Percentiles rank a stretch among this genome's conserved stretches.
Evolutionary conservation across 768 basidiomycete species (phyloP).

Genomic region (Epithele typhae): DNA sequence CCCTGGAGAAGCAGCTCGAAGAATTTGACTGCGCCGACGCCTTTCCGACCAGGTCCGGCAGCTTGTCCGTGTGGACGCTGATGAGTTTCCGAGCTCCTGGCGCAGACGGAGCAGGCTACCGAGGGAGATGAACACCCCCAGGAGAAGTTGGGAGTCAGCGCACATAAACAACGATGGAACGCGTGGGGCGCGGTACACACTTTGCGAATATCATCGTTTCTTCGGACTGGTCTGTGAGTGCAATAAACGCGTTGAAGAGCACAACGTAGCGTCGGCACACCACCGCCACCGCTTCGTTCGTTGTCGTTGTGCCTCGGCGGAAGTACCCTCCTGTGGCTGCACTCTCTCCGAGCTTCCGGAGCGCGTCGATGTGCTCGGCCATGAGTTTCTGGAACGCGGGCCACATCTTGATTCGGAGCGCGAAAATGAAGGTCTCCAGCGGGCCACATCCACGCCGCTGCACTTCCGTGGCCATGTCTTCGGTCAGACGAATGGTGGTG

Average conservation of each 20-base stretch:
- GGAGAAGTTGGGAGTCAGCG: too few relatives aligned
- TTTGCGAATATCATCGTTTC: constrained; percentile 97
- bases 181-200: too few relatives aligned
- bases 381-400: constrained; percentile 89
- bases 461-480: constrained; percentile 70
- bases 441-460: constrained; percentile 77
- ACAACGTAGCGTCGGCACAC: constrained; percentile 74
- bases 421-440: constrained; percentile 77
- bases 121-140: too few relatives aligned
- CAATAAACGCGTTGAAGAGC: constrained; percentile 80
- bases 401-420: constrained; percentile 84
- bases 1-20: constrained; percentile 77
- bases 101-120: constrained; percentile 86
- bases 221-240: constrained; percentile 76
- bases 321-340: constrained; percentile 52
- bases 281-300: constrained; percentile 63
- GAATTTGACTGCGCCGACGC: constrained; percentile 66
- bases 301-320: constrained; percentile 53
- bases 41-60: constrained; percentile 52
- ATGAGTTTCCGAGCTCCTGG: constrained; percentile 78
- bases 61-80: constrained; percentile 63
- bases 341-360: constrained; percentile 82
- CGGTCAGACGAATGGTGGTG: constrained; percentile 88
- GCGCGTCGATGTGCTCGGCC: constrained; percentile 74
- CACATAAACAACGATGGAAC: too few relatives aligned